Evolutionary conservation across 352 stramenopile species (phyloP).

Genomic region (Phytophthora pluvialis): DNA sequence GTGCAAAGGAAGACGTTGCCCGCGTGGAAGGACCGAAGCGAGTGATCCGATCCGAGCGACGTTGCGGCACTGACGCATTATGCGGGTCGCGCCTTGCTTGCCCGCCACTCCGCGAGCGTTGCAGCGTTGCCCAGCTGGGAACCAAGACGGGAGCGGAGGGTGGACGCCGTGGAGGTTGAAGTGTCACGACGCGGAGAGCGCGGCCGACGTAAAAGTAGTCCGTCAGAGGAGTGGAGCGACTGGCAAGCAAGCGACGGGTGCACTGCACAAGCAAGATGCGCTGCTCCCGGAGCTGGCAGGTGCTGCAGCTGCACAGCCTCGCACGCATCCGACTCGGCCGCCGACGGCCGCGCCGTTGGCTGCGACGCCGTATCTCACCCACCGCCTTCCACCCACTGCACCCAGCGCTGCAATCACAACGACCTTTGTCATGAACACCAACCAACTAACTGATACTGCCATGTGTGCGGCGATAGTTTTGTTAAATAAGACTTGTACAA

Average conservation of each 20-base stretch:
- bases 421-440: neutral
- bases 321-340: neutral
- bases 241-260: slow-evolving; percentile 1
- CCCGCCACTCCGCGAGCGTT: neutral
- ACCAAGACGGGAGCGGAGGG: slow-evolving; percentile 9
- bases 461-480: neutral
- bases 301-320: slow-evolving; percentile 6
- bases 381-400: neutral
- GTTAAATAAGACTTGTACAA: slow-evolving; percentile 14
- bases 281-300: slow-evolving; percentile 3
- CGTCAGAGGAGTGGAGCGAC: neutral
- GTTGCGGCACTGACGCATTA: slow-evolving; percentile 6
- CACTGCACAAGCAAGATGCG: slow-evolving; percentile 2
- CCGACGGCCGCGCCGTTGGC: neutral
- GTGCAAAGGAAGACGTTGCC: neutral
- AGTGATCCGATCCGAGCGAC: slow-evolving; percentile 14
- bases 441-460: too few species aligned
- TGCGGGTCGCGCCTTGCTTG: neutral
- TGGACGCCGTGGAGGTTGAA: slow-evolving; percentile 14
- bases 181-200: slow-evolving; percentile 19
- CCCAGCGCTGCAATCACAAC: neutral
- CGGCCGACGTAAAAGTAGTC: slow-evolving; percentile 10
- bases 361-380: too few species aligned
- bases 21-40: slow-evolving; percentile 1
- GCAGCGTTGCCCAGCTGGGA: slow-evolving; percentile 22